These are phyloP conservation scores for Edaphochlamys debaryana DNA, from an alignment of 139 green algal species.

Conservation along the genomic window DNA sequence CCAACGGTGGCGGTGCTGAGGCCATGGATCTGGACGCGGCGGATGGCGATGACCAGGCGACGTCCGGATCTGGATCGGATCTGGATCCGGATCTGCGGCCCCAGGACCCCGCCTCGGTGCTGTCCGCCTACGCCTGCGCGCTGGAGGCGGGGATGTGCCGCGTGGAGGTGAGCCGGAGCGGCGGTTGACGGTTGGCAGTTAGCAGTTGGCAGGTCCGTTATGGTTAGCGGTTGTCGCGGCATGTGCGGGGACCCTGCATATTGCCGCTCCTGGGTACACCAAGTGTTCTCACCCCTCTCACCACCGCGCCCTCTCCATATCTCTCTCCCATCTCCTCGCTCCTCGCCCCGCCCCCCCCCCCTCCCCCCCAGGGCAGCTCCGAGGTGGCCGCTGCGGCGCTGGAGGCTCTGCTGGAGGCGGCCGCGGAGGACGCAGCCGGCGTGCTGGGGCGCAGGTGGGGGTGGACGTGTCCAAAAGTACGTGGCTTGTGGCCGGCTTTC, in stretches of 20 bases:
- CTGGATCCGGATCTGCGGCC: neutral
- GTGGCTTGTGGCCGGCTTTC: too few relatives aligned
- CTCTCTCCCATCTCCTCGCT: too few relatives aligned
- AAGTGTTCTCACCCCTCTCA: too few relatives aligned
- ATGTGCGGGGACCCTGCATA: too few relatives aligned
- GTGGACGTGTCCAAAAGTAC: too few relatives aligned
- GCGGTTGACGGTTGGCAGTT: neutral
- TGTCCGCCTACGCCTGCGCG: slow-evolving; percentile 4
- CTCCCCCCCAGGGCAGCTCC: slow-evolving; percentile 19
- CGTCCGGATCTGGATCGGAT: too few relatives aligned
- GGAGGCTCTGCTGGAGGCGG: slow-evolving; percentile 26
- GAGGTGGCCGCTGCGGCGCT: slow-evolving; percentile 9
- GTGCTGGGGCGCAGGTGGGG: neutral
- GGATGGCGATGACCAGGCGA: neutral
- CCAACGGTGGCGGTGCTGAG: neutral
- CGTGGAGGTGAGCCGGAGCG: neutral
- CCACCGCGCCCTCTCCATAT: too few relatives aligned
- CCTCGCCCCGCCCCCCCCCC: neutral
- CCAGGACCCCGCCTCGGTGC: neutral
- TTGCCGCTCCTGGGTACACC: too few relatives aligned
- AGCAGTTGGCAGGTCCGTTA: too few relatives aligned
- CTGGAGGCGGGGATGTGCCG: slow-evolving; percentile 25
- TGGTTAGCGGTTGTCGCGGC: too few relatives aligned
- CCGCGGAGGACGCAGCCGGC: slow-evolving; percentile 34
- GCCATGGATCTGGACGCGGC: too few relatives aligned